Evolutionary conservation across 2,329 filamentous ascomycete genomes (phyloP).

Genomic region (Blastomyces parvus): DNA sequence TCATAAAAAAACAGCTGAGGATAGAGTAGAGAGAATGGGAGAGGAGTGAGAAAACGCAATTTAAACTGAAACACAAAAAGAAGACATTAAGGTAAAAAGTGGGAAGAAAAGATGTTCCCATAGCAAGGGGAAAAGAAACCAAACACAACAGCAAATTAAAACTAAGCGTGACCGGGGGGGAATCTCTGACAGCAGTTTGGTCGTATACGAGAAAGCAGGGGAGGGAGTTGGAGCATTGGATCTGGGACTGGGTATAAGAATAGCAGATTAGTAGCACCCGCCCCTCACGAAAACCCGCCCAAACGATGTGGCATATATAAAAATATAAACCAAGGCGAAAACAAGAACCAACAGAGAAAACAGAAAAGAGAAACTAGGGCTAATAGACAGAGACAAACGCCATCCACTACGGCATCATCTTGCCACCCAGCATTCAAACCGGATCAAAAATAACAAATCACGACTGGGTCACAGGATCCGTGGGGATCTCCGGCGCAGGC

Average conservation of each 20-base stretch:
- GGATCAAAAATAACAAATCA: not conserved
- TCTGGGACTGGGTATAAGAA: not conserved
- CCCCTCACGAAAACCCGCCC: too few relatives aligned
- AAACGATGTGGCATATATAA: not conserved
- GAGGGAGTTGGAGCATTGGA: not conserved
- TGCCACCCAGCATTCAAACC: not conserved
- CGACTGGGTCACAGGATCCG: constrained; percentile 1
- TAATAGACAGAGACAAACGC: not conserved
- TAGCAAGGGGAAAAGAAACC: not conserved
- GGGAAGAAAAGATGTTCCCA: not conserved
- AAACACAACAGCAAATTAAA: not conserved
- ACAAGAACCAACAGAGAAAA: not conserved
- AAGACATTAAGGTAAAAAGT: not conserved
- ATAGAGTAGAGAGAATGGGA: not conserved
- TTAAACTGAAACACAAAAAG: not conserved
- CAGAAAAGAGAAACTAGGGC: not conserved
- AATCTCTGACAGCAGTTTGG: not conserved
- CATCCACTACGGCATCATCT: not conserved
- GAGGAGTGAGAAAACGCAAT: not conserved
- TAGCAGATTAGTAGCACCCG: not conserved
- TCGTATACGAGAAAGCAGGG: not conserved
- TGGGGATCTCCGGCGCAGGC: not conserved
- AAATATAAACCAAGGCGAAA: not conserved
- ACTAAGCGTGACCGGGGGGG: not conserved
- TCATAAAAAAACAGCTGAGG: not conserved